phyloP scores from a whole-genome alignment of 805 yeast species.

The Schwanniomyces occidentalis region DNA sequence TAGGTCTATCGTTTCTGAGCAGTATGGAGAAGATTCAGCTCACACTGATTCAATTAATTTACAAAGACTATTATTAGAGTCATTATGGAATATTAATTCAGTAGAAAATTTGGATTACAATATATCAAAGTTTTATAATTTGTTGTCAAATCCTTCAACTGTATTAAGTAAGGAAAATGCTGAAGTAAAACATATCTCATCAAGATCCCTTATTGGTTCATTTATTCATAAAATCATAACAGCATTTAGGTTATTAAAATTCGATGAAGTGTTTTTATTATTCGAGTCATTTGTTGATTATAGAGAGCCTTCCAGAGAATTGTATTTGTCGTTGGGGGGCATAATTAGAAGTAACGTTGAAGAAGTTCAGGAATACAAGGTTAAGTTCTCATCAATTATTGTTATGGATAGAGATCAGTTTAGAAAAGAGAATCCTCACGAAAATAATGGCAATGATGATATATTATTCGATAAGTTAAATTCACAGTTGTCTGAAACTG shows the following conservation, averaged over 20 bases:
- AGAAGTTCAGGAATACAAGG: neutral
- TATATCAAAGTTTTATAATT: constrained; percentile 1
- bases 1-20: constrained; percentile 4
- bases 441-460: constrained; percentile 11
- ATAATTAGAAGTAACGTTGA: constrained; percentile 1
- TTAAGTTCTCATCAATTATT: neutral
- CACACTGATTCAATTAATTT: constrained; percentile 24
- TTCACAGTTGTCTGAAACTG: constrained; percentile 7
- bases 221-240: constrained; percentile 33
- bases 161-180: neutral
- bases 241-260: constrained; percentile 32
- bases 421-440: too few species aligned
- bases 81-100: constrained; percentile 49
- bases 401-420: too few species aligned
- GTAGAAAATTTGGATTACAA: constrained; percentile 8
- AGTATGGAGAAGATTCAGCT: constrained; percentile 5
- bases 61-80: constrained; percentile 29
- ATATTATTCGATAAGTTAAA: constrained; percentile 16
- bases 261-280: constrained; percentile 36
- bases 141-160: neutral
- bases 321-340: constrained; percentile 17
- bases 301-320: constrained; percentile 25
- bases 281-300: constrained; percentile 36
- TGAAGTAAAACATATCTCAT: constrained; percentile 12
- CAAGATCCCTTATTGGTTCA: constrained; percentile 28